Percentiles rank a stretch among this genome's conserved stretches.
Conservation (phyloP, 805 yeast species). For the Nematodospora valgi region DNA sequence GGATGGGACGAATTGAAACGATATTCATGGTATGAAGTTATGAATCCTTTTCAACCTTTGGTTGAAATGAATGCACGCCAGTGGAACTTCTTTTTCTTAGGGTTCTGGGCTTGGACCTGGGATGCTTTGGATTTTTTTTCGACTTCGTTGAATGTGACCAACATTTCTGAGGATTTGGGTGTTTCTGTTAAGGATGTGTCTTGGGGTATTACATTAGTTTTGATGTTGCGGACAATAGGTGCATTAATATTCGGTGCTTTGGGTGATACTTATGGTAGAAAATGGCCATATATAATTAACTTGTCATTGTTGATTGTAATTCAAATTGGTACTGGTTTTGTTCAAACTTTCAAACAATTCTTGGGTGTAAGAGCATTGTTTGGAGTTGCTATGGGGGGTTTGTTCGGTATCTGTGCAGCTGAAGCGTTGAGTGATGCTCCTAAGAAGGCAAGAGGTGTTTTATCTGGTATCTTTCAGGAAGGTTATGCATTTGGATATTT, state of each 20-base stretch:
- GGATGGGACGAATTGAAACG: slow-evolving; percentile 40
- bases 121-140: slow-evolving; percentile 72
- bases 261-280: slow-evolving; percentile 64
- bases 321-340: slow-evolving; percentile 67
- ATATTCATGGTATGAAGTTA: slow-evolving; percentile 34
- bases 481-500: slow-evolving; percentile 67
- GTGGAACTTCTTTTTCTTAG: slow-evolving; percentile 60
- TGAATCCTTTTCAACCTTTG: slow-evolving; percentile 46
- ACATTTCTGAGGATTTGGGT: slow-evolving; percentile 48
- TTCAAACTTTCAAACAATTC: slow-evolving; percentile 55
- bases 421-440: slow-evolving; percentile 69
- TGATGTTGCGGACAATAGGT: slow-evolving; percentile 70
- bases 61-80: slow-evolving; percentile 32
- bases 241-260: slow-evolving; percentile 63
- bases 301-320: slow-evolving; percentile 46
- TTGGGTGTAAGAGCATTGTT: slow-evolving; percentile 60
- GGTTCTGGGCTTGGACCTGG: slow-evolving; percentile 65
- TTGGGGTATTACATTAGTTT: slow-evolving; percentile 71
- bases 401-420: slow-evolving; percentile 63
- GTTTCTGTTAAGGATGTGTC: slow-evolving; percentile 49
- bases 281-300: slow-evolving; percentile 59
- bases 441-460: slow-evolving; percentile 51
- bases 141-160: slow-evolving; percentile 52
- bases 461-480: slow-evolving; percentile 57
- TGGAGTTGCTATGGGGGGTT: slow-evolving; percentile 72